Evolutionary conservation across 1,284 basidiomycete species (phyloP).

Genomic region (Austroboletus rostrupii): DNA sequence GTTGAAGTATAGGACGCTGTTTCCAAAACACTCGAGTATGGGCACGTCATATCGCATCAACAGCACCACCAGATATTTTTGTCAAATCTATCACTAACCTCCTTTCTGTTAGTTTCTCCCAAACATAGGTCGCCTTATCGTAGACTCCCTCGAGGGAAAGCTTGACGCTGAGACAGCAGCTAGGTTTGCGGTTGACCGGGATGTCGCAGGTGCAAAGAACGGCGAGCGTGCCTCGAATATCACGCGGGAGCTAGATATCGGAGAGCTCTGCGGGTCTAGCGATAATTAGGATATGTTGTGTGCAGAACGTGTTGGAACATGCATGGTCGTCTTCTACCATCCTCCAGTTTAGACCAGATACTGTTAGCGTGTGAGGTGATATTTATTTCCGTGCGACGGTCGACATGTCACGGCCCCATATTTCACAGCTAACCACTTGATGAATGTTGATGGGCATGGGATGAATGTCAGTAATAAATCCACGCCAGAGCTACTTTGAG

Average conservation of each 20-base stretch:
- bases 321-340: neutral
- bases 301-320: neutral
- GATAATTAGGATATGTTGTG: constrained; percentile 37
- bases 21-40: too few species aligned
- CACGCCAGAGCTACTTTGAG: too few species aligned
- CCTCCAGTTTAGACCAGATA: neutral
- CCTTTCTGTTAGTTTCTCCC: constrained; percentile 68
- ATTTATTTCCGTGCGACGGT: too few species aligned
- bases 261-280: constrained; percentile 44
- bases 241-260: constrained; percentile 41
- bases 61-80: neutral
- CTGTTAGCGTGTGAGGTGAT: too few species aligned
- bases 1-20: neutral
- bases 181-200: constrained; percentile 54
- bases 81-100: too few species aligned
- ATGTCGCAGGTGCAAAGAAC: constrained; percentile 26
- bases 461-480: too few species aligned
- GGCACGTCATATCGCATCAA: neutral
- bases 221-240: constrained; percentile 32
- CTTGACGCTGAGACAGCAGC: constrained; percentile 46
- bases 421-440: too few species aligned
- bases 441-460: too few species aligned
- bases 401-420: too few species aligned
- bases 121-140: constrained; percentile 73
- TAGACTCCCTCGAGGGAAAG: constrained; percentile 64